Percentiles rank a stretch among this genome's conserved stretches.
These are phyloP conservation scores for Hypoxylon sp. DNA, from an alignment of 2,329 filamentous ascomycete genomes.

Conservation along the genomic window DNA sequence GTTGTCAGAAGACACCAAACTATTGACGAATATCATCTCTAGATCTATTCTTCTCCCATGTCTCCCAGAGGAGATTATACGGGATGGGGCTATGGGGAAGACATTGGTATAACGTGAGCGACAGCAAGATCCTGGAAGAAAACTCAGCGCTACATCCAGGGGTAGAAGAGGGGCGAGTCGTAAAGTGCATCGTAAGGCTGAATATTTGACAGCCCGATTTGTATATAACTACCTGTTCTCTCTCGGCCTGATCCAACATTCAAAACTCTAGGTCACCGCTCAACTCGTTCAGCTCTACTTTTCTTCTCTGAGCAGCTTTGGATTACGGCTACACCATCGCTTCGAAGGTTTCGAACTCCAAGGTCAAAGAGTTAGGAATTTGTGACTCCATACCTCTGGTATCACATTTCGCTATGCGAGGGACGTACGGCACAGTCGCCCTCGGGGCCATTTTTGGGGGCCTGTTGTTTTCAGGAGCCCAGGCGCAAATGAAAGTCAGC, in stretches of 20 bases:
- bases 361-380: not conserved
- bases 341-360: not conserved
- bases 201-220: not conserved
- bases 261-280: not conserved
- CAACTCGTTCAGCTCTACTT: not conserved
- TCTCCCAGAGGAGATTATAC: not conserved
- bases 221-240: conserved; percentile 15
- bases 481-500: conserved; percentile 41
- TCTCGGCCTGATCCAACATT: not conserved
- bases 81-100: not conserved
- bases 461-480: conserved; percentile 12
- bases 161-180: not conserved
- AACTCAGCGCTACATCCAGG: conserved; percentile 9
- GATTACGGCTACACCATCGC: not conserved
- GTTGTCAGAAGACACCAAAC: conserved; percentile 6
- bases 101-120: conserved; percentile 22
- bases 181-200: conserved; percentile 6
- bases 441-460: conserved; percentile 22
- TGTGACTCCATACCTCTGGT: not conserved
- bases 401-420: conserved; percentile 4
- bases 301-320: too few relatives aligned
- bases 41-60: not conserved
- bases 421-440: conserved; percentile 8
- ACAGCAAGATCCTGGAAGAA: not conserved
- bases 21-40: conserved; percentile 8